These are phyloP conservation scores for Thielaviopsis cerberus DNA, from an alignment of 2,329 filamentous ascomycete species.

Conservation along the genomic window DNA sequence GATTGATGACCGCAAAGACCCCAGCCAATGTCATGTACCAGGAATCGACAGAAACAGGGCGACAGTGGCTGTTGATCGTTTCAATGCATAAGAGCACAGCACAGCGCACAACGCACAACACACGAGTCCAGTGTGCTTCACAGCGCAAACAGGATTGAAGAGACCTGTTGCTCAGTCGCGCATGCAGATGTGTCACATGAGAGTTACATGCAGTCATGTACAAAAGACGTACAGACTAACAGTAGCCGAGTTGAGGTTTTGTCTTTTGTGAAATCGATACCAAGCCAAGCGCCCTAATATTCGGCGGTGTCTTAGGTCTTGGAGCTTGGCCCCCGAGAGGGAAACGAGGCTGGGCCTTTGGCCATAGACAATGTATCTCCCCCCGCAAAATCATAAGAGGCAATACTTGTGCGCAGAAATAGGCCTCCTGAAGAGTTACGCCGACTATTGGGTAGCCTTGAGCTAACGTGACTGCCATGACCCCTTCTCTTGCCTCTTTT, in stretches of 20 bases:
- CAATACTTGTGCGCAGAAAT: not conserved
- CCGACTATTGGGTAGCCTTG: not conserved
- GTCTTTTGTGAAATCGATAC: not conserved
- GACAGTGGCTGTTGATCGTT: not conserved
- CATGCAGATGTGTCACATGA: not conserved
- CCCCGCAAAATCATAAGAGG: not conserved
- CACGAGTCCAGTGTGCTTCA: too few species aligned
- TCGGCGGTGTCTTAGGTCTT: not conserved
- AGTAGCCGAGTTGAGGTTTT: not conserved
- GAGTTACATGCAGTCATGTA: not conserved
- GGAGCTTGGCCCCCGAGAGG: not conserved
- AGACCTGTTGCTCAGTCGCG: not conserved
- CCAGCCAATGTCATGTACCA: not conserved
- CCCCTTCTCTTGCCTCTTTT: not conserved
- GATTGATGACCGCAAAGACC: not conserved
- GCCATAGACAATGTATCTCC: not conserved
- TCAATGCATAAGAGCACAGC: not conserved
- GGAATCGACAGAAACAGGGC: not conserved
- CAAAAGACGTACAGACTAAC: not conserved
- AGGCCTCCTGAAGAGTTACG: not conserved
- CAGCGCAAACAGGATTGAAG: not conserved
- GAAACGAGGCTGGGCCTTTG: not conserved
- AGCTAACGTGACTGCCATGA: not conserved
- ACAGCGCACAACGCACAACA: not conserved
- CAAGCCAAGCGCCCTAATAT: not conserved